phyloP scores from a whole-genome alignment of 257 asterid genomes.

The Solanum ossicruentum region DNA sequence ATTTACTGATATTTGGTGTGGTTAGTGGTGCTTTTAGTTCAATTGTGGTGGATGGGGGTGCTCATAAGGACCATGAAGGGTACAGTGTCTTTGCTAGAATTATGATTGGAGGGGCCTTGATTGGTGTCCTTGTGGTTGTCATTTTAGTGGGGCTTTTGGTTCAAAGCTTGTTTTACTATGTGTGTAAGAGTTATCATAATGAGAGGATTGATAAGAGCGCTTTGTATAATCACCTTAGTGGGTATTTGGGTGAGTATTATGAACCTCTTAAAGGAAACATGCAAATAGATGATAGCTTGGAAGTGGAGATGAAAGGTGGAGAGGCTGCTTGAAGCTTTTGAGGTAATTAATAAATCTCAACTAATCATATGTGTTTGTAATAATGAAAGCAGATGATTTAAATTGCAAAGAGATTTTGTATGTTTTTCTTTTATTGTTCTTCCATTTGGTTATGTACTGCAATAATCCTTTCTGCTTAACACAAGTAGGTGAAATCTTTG shows the following conservation, averaged over 20 bases:
- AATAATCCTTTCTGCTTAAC: background rate
- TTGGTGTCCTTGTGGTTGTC: conserved; percentile 74
- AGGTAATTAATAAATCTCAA: background rate
- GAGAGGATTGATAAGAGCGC: conserved; percentile 86
- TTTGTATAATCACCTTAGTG: conserved; percentile 80
- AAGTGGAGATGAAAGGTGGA: background rate
- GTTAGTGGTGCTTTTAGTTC: conserved; percentile 41
- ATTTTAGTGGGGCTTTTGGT: conserved; percentile 72
- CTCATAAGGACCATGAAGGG: background rate
- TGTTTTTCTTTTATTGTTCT: background rate
- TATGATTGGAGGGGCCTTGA: conserved; percentile 70
- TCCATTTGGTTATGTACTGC: background rate
- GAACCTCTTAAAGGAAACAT: conserved; percentile 92
- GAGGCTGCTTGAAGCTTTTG: background rate
- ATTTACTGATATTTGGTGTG: conserved; percentile 50
- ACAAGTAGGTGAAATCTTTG: background rate
- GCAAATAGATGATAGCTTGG: conserved; percentile 47
- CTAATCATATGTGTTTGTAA: background rate
- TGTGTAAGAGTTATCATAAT: conserved; percentile 87
- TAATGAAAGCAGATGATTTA: background rate
- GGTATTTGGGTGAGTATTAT: conserved; percentile 77
- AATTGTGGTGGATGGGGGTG: conserved; percentile 78
- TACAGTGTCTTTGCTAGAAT: conserved; percentile 48
- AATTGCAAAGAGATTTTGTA: background rate
- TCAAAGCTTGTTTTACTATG: conserved; percentile 91